phyloP scores from a whole-genome alignment of 495 filamentous ascomycete species.

The Neurospora terricola region DNA sequence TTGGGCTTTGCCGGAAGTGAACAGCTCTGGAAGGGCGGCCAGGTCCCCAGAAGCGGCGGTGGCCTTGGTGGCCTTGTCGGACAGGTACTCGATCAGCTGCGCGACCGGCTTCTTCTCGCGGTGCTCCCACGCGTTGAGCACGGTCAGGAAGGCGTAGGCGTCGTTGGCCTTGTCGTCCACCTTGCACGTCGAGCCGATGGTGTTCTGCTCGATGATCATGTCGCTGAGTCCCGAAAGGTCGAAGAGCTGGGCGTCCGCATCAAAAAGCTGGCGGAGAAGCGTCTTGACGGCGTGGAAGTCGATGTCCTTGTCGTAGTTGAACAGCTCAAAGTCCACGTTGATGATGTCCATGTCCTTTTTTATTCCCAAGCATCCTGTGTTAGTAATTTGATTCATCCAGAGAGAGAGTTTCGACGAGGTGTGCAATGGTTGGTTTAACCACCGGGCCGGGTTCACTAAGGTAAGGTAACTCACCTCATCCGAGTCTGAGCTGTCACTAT shows the following conservation, averaged over 20 bases:
- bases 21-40: slow-evolving; percentile 41
- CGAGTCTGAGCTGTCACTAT: slow-evolving; percentile 34
- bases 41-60: slow-evolving; percentile 36
- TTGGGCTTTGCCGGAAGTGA: slow-evolving; percentile 44
- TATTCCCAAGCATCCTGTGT: not conserved
- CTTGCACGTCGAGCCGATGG: slow-evolving; percentile 90
- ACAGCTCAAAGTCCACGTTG: slow-evolving; percentile 97
- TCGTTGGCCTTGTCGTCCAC: slow-evolving; percentile 89
- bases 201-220: slow-evolving; percentile 78
- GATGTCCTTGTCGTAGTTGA: slow-evolving; percentile 80
- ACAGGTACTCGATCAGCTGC: slow-evolving; percentile 62
- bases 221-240: slow-evolving; percentile 80
- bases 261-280: slow-evolving; percentile 87
- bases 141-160: slow-evolving; percentile 88
- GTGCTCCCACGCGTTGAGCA: slow-evolving; percentile 77
- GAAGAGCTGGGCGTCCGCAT: slow-evolving; percentile 73
- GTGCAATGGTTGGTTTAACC: not conserved
- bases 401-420: not conserved
- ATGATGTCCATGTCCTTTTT: slow-evolving; percentile 81
- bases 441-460: slow-evolving; percentile 13
- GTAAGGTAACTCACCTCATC: slow-evolving; percentile 16
- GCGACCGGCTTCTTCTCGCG: slow-evolving; percentile 60
- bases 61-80: slow-evolving; percentile 39
- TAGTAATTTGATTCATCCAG: not conserved
- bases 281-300: slow-evolving; percentile 95